Conservation (phyloP, 1,284 basidiomycete species). For the Cutaneotrichosporon cavernicola region DNA sequence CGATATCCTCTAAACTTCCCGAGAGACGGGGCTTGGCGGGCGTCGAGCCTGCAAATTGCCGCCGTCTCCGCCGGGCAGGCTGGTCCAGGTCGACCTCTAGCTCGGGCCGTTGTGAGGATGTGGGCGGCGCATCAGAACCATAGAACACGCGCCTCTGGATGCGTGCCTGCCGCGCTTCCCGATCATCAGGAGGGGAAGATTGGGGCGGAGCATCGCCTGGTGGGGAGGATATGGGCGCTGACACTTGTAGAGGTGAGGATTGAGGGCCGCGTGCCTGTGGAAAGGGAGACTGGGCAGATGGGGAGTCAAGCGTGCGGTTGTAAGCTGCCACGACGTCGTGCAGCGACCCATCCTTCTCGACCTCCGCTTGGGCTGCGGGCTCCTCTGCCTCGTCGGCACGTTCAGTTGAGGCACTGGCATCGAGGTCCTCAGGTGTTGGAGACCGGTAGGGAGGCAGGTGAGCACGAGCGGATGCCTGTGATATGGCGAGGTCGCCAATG, state of each 20-base stretch:
- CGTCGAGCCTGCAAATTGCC: constrained; percentile 10
- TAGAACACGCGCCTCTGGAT: neutral
- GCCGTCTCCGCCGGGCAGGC: constrained; percentile 3
- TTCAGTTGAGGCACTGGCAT: neutral
- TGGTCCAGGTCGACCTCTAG: constrained; percentile 9
- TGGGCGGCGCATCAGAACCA: neutral
- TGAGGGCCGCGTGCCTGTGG: no score
- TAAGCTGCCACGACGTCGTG: neutral
- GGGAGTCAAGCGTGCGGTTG: neutral
- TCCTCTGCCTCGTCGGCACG: neutral
- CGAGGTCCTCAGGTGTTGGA: neutral
- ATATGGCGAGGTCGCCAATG: neutral
- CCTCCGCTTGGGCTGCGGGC: neutral
- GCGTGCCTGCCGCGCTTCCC: neutral
- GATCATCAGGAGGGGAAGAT: neutral
- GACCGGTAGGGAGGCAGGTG: neutral
- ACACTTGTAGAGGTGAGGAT: no score
- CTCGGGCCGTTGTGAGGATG: neutral
- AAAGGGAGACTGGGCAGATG: neutral
- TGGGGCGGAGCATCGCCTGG: neutral
- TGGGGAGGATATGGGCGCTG: no score
- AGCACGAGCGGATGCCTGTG: neutral
- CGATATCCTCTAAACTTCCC: constrained; percentile 1
- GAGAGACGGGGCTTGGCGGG: constrained; percentile 15
- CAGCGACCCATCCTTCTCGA: neutral